Evolutionary conservation across 257 asterid genomes (phyloP), one percentile per base, ranked within the genome.

Genomic region (Ilex aquifolium): DNA sequence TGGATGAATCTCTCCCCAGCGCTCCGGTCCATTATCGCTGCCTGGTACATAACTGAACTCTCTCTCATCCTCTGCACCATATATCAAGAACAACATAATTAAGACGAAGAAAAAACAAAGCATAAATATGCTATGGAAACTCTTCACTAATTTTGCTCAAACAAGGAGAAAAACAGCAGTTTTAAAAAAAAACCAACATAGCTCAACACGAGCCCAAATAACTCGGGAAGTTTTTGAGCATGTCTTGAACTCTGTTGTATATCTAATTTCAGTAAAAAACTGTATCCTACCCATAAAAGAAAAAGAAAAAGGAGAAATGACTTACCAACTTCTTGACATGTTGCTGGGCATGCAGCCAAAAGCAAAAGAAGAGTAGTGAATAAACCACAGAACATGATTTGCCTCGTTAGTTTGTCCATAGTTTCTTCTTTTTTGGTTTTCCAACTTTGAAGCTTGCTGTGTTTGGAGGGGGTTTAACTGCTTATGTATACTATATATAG

Each of bases 1-100:
- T 17, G 88, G 77, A 10, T 46, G 81, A 63, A 90, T 77, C 55
- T 76, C 32, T 2, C 97, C 93, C 97, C 97, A 90, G 39, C 76
- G 66, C 1, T 66, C 39, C 1, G 96, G 96, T 51, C 97, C 97
- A 6, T n/a, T 73, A 11, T 65, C 76, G 50, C 87, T 86, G 0
- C 65, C 56, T 32, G 46, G 67, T 0, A 69, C 67, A 42, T 90
- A 90, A 66, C 93, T 88, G 42, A 90, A 90, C 52, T 74, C 89
- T 3, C 83, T 77, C 67, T 90, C 95, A 67, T 88, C 78, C 7
- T 88, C 96, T 90, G 71, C 67, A 69, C 10, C 9, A 53, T 21
- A 21, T 21, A 21, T 30, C 32, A 16, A 36, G 2, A 17, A 30
- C 27, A 21, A 21, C 21, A n/a, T 30, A 48, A 14, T 60, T 2